Evolutionary conservation across 306 rosid species (phyloP).

Genomic region (Cicer arietinum): DNA sequence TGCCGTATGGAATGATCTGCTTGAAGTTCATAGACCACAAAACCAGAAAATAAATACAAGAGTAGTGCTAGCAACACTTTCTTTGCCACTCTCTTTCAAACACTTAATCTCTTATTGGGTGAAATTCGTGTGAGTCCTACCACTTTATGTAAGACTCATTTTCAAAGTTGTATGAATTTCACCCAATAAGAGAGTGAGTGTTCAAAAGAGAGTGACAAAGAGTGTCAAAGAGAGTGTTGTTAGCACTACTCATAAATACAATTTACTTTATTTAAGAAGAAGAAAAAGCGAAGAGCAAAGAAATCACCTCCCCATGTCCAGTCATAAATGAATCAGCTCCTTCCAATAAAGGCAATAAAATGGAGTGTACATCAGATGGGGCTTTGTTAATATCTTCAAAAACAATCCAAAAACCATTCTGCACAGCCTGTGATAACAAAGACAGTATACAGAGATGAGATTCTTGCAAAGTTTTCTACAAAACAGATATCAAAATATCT

Average conservation of each 20-base stretch:
- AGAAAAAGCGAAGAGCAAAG: constrained; percentile 14
- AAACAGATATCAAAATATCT: neutral
- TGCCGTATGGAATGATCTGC: neutral
- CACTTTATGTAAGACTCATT: no score
- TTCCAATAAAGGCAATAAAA: constrained; percentile 78
- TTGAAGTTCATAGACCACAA: neutral
- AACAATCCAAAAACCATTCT: constrained; percentile 87
- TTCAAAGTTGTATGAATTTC: no score
- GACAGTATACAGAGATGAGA: constrained; percentile 14
- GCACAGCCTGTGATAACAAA: constrained; percentile 69
- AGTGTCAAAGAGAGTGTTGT: no score
- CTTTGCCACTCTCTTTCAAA: no score
- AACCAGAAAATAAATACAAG: neutral
- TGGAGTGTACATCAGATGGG: constrained; percentile 84
- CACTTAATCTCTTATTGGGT: no score
- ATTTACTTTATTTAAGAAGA: neutral
- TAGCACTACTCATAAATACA: neutral
- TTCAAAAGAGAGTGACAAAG: no score
- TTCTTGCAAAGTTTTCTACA: neutral
- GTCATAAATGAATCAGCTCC: constrained; percentile 66
- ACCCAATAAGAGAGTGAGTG: no score
- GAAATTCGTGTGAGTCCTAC: no score
- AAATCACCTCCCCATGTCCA: constrained; percentile 83
- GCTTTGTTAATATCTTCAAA: constrained; percentile 93
- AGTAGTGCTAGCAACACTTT: no score